These are phyloP conservation scores for Ajuga chamaepitys DNA, from an alignment of 257 asterid genomes.

Conservation along the genomic window DNA sequence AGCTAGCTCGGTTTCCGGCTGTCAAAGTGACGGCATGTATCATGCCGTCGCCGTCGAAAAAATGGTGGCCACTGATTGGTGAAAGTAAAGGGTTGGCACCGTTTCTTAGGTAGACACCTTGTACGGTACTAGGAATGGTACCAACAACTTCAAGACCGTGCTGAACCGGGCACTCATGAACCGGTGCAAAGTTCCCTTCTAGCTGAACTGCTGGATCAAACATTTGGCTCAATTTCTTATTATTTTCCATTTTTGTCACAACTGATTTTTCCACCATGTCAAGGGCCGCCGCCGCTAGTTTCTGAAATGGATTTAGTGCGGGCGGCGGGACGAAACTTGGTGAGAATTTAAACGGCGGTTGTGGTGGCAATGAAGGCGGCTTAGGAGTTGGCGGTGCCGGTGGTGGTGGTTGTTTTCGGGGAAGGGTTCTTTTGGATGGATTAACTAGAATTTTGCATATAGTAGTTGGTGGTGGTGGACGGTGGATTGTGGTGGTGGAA, in stretches of 20 bases:
- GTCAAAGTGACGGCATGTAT: conserved; percentile 43
- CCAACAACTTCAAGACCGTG: conserved; percentile 45
- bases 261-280: conserved; percentile 37
- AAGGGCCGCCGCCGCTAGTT: conserved; percentile 32
- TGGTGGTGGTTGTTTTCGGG: too few species aligned
- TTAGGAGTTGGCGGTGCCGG: too few species aligned
- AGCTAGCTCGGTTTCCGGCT: conserved; percentile 30
- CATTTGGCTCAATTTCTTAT: conserved; percentile 30
- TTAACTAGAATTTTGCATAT: conserved; percentile 28
- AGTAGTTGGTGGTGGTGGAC: not conserved
- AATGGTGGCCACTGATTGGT: conserved; percentile 54
- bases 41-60: conserved; percentile 72
- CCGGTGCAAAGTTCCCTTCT: conserved; percentile 56
- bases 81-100: conserved; percentile 47
- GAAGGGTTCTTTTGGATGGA: too few species aligned
- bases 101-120: conserved; percentile 49
- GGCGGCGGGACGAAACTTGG: not conserved
- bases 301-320: conserved; percentile 35
- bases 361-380: not conserved
- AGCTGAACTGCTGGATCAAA: conserved; percentile 54
- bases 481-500: conserved; percentile 3
- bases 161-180: conserved; percentile 47
- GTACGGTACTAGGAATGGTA: conserved; percentile 28
- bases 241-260: conserved; percentile 23
- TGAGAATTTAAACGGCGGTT: not conserved